Percentiles rank a stretch among this genome's conserved stretches.
Evolutionary conservation across 176 grass and related monocot genomes (phyloP).

Genomic region (Alopecurus myosuroides): DNA sequence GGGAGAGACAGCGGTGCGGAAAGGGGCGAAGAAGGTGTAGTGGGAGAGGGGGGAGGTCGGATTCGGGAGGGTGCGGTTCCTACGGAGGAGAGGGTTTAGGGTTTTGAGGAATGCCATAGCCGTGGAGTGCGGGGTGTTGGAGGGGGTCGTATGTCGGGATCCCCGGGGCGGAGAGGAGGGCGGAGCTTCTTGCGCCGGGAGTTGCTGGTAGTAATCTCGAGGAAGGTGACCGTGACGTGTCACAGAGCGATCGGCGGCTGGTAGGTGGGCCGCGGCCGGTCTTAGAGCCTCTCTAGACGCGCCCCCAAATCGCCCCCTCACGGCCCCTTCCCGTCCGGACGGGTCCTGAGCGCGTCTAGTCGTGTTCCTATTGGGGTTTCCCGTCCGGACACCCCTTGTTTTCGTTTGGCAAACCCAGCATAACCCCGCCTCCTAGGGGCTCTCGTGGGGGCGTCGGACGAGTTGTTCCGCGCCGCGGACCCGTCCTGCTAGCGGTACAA

Average conservation of each 20-base stretch:
- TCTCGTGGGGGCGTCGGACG: no score
- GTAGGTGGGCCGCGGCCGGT: background rate
- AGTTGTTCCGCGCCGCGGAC: no score
- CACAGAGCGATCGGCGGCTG: background rate
- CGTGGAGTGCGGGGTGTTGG: slow-evolving; percentile 14
- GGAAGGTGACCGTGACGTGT: background rate
- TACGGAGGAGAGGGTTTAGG: slow-evolving; percentile 58
- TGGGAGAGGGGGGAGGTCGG: slow-evolving; percentile 21
- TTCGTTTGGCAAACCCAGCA: no score
- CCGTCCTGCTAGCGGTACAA: no score
- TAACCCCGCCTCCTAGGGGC: no score
- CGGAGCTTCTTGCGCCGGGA: slow-evolving; percentile 17
- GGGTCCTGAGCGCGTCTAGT: no score
- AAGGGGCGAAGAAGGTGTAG: slow-evolving; percentile 20
- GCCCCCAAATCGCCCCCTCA: no score
- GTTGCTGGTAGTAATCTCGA: background rate
- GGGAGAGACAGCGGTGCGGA: background rate
- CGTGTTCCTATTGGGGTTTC: no score
- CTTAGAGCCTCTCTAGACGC: no score
- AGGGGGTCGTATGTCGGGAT: background rate
- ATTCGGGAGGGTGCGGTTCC: slow-evolving; percentile 22
- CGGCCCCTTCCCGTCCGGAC: no score
- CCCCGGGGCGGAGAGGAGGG: background rate
- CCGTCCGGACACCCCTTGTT: no score
- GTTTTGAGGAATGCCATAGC: slow-evolving; percentile 68